A percentile compares a stretch with the other conserved stretches of the same genome.
These are phyloP conservation scores for Helicocarpus griseus DNA, from an alignment of 2,329 filamentous ascomycete species.

Conservation along the genomic window DNA sequence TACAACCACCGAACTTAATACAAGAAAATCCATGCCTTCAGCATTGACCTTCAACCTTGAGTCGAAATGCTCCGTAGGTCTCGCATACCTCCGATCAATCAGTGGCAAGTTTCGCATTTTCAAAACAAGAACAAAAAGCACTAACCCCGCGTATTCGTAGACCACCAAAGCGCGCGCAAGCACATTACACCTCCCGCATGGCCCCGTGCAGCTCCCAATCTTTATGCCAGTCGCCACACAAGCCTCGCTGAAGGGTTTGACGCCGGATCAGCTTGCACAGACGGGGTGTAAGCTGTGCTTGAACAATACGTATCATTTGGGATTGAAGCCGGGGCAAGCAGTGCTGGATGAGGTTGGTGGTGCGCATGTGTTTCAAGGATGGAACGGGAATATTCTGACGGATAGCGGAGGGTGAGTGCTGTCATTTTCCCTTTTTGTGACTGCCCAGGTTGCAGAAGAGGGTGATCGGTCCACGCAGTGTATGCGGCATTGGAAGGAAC, in stretches of 20 bases:
- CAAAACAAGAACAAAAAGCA: background rate
- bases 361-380: conserved; percentile 88
- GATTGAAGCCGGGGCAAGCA: conserved; percentile 86
- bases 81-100: background rate
- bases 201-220: conserved; percentile 76
- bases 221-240: conserved; percentile 99
- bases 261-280: conserved; percentile 80
- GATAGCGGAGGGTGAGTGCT: conserved; percentile 42
- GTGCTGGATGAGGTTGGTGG: conserved; percentile 80
- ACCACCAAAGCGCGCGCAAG: conserved; percentile 91
- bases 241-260: conserved; percentile 87
- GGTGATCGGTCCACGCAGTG: background rate
- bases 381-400: conserved; percentile 91
- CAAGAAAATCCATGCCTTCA: conserved; percentile 34
- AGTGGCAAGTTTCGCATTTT: background rate
- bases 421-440: background rate
- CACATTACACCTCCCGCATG: conserved; percentile 79
- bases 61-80: conserved; percentile 67
- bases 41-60: conserved; percentile 71
- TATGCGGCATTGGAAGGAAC: background rate
- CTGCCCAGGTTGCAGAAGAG: background rate
- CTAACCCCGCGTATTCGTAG: conserved; percentile 24
- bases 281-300: conserved; percentile 84
- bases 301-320: conserved; percentile 97
- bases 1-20: background rate